Base-by-base conservation (phyloP, 2,329 filamentous ascomycete species). In the Diaporthe sp. region DNA sequence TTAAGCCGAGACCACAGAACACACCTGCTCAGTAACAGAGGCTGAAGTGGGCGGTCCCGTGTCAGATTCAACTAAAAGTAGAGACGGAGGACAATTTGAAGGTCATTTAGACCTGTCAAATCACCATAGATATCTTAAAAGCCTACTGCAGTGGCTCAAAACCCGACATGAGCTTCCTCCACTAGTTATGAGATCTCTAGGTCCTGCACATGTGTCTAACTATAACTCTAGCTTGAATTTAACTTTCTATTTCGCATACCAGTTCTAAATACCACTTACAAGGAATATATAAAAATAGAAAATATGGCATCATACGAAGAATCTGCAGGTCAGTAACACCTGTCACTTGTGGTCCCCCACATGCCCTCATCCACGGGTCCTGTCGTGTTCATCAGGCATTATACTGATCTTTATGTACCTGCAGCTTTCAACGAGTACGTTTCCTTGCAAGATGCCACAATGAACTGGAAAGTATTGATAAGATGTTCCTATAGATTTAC, bases 341-440 rank as follows among this genome's bases (percentile, higher is more conserved):
- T 1, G 28, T 25, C 44, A 1, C 22, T n/a, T 31, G 25, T 25
- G 25, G 25, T 25, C 25, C 25, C 25, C 4, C 13, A 39, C 7
- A n/a, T 7, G 28, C 12, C 17, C 44, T 37, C 31, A 3, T 12
- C 25, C 25, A 25, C 25, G 25, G 25, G 25, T 25, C 25, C 25
- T 25, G 25, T 25, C 7, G 31, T n/a, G 22, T 39, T 25, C 12
- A 51, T 17, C 7, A 25, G 2, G 7, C 7, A 19, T 12, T 5
- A 25, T 68, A 15, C 44, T 68, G 13, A 68, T 31, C 3, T n/a
- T 34, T 12, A 13, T 10, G 13, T 15, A 68, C 22, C 22, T 13
- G 10, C 6, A 68, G 62, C 46, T 25, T 68, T 68, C 13, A 28
- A 68, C 7, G 62, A 68, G 62, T 68, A 25, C 19, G 62, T 51